These are phyloP conservation scores for Saprolegnia parasitica DNA, from an alignment of 352 stramenopile genomes.

Conservation along the genomic window DNA sequence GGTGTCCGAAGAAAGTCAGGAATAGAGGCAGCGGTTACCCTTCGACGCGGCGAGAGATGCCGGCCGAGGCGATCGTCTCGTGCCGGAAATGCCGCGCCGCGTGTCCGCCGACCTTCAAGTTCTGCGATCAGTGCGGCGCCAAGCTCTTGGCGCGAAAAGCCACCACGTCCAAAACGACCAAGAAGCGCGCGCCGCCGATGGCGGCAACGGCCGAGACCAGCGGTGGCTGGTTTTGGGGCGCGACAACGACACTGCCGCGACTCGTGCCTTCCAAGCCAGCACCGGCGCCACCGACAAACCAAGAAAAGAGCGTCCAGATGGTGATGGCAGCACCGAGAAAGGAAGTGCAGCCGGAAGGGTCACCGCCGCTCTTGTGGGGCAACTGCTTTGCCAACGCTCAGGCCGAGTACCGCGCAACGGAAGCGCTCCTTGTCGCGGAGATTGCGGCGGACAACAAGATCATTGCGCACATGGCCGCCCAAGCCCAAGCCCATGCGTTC, in stretches of 20 bases:
- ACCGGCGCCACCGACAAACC: background rate
- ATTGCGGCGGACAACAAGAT: slow-evolving; percentile 22
- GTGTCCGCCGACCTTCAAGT: slow-evolving; percentile 15
- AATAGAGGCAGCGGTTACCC: background rate
- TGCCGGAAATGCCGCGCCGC: slow-evolving; percentile 22
- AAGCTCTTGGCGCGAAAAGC: slow-evolving; percentile 9
- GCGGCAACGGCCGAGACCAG: background rate
- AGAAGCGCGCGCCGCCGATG: background rate
- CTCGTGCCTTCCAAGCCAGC: background rate
- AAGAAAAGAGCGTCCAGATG: background rate
- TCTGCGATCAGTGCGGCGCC: slow-evolving; percentile 33
- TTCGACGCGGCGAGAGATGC: no score
- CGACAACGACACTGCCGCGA: background rate
- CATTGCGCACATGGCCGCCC: slow-evolving; percentile 22
- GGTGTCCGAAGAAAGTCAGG: background rate
- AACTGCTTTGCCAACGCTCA: slow-evolving; percentile 1
- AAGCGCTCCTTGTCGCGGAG: slow-evolving; percentile 15
- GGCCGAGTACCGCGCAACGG: slow-evolving; percentile 13
- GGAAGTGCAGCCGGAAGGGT: background rate
- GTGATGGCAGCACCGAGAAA: background rate
- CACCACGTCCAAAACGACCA: background rate
- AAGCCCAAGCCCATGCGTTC: slow-evolving; percentile 28
- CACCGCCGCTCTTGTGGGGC: slow-evolving; percentile 1
- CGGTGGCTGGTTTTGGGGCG: slow-evolving; percentile 23
- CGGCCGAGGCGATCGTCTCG: background rate